These are phyloP conservation scores for Mortierella antarctica DNA, from an alignment of 192 early-diverging fungal genomes.

Conservation along the genomic window DNA sequence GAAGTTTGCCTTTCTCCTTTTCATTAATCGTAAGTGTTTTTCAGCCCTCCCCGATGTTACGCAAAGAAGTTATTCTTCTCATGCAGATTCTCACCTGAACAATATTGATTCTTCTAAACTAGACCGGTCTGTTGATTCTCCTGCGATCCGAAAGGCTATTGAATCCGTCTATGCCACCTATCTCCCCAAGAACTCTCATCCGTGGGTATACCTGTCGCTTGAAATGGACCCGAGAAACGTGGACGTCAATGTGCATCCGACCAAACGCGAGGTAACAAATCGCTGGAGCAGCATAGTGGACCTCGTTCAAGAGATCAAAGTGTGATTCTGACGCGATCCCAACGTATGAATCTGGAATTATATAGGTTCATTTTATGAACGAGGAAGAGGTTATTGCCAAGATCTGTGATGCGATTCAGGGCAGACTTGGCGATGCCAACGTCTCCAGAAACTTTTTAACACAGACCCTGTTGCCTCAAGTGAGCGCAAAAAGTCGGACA, in stretches of 20 bases:
- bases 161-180: slow-evolving; percentile 84
- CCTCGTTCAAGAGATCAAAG: too few species aligned
- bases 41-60: background rate
- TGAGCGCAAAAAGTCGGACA: slow-evolving; percentile 3
- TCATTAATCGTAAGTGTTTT: slow-evolving; percentile 87
- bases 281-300: background rate
- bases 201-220: slow-evolving; percentile 93
- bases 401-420: slow-evolving; percentile 77
- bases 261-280: slow-evolving; percentile 81
- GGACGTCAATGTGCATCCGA: slow-evolving; percentile 99
- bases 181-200: slow-evolving; percentile 88
- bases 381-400: slow-evolving; percentile 83
- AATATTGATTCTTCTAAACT: background rate
- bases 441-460: slow-evolving; percentile 79
- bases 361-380: slow-evolving; percentile 89
- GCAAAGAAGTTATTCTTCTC: background rate
- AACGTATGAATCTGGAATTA: background rate
- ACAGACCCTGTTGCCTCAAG: slow-evolving; percentile 61
- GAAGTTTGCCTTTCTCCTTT: slow-evolving; percentile 87
- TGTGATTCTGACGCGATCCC: too few species aligned
- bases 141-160: slow-evolving; percentile 82
- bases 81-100: background rate
- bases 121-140: slow-evolving; percentile 89
- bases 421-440: slow-evolving; percentile 74
- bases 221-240: slow-evolving; percentile 88